Evolutionary conservation across 352 stramenopile species (phyloP), one percentile per base, ranked within the genome.

Genomic region (Globisporangium iwayamae): DNA sequence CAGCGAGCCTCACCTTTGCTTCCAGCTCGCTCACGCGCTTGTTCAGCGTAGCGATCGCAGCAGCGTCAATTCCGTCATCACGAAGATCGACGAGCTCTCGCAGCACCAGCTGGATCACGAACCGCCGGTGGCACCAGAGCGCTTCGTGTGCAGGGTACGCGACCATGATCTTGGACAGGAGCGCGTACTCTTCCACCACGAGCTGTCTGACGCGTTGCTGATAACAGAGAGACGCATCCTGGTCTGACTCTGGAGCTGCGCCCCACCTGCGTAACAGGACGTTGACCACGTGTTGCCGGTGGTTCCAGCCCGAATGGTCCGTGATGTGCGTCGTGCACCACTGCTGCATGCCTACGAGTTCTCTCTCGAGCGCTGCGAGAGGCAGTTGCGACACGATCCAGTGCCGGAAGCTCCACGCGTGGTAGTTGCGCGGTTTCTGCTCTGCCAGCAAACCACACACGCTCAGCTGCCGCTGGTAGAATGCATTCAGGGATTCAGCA

Each of bases 371-470:
- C 54, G 74, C 55, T 0, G 67, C 53, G 0, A 34, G 50, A 18
- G 67, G 34, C n/a, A 87, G 65, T 11, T 71, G 62, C 13, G 70
- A 84, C 48, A 87, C 73, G 45, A 93, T 73, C 79, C 82, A 91
- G 62, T 93, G 85, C 8, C 86, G 82, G 62, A 89, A 93, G 61
- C 83, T 93, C 86, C 86, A 94, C 25, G 86, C 83, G 68, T 93
- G 83, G 56, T 94, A 94, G 63, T 94, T 94, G 53, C 83, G 82
- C 4, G 82, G 69, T 54, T 87, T 86, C 14, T 78, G 71, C 60
- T 94, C 84, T 0, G 82, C 72, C 20, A 94, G 59, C 16, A 71
- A 67, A 43, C 51, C 65, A 61, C 83, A 92, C 43, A 87, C 50
- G 1, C 69, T 58, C 16, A 89, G 68, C 61, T 94, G 81, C 9